A percentile compares a stretch with the other conserved stretches of the same genome.
These are phyloP conservation scores for Leccinum insigne DNA, from an alignment of 1,284 basidiomycete species.

Conservation along the genomic window DNA sequence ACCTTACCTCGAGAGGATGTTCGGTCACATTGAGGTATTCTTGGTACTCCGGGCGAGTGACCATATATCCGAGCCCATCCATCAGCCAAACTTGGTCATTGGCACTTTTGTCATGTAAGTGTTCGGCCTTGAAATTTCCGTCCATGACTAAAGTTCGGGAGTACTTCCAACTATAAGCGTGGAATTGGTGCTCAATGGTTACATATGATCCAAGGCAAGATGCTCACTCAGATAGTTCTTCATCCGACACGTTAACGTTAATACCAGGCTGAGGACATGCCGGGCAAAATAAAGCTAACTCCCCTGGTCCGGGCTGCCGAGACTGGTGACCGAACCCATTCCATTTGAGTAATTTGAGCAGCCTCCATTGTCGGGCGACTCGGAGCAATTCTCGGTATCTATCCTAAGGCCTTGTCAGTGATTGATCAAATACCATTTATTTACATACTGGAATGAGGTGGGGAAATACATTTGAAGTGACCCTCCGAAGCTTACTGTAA, in stretches of 20 bases:
- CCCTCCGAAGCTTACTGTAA: slow-evolving; percentile 19
- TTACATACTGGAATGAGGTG: slow-evolving; percentile 17
- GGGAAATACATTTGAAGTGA: slow-evolving; percentile 25
- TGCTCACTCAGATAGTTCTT: background rate
- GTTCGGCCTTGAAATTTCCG: slow-evolving; percentile 18
- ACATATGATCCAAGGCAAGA: background rate
- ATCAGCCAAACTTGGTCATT: slow-evolving; percentile 12
- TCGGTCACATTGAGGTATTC: background rate
- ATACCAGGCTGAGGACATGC: slow-evolving; percentile 18
- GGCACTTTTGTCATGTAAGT: background rate
- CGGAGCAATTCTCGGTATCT: slow-evolving; percentile 12
- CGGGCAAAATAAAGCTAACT: slow-evolving; percentile 14
- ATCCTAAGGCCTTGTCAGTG: slow-evolving; percentile 1
- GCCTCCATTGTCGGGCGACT: slow-evolving; percentile 3
- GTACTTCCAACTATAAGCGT: slow-evolving; percentile 7
- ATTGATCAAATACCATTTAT: too few species aligned
- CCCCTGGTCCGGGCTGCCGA: background rate
- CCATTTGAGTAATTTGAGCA: slow-evolving; percentile 10
- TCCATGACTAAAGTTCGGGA: slow-evolving; percentile 6
- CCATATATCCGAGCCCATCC: slow-evolving; percentile 15
- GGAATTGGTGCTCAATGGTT: background rate
- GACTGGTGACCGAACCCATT: background rate
- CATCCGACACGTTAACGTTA: slow-evolving; percentile 2
- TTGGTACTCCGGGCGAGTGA: background rate
- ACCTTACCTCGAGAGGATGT: background rate